These are phyloP conservation scores for Kregervanrija fluxuum DNA, from an alignment of 805 yeast genomes.

Conservation along the genomic window DNA sequence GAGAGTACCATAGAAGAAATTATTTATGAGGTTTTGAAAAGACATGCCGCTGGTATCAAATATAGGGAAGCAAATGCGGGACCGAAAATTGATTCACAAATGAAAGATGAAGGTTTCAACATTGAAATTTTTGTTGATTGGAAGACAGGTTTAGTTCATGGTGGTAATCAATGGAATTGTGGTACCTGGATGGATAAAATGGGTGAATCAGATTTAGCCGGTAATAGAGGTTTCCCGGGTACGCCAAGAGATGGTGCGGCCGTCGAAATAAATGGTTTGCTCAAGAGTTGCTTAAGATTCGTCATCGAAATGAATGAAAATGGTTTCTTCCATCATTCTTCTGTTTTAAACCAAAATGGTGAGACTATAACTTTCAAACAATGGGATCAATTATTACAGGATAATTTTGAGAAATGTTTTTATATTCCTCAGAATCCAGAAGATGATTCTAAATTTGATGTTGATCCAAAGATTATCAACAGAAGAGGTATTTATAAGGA, in stretches of 20 bases:
- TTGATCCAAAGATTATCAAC: slow-evolving; percentile 63
- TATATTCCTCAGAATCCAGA: slow-evolving; percentile 62
- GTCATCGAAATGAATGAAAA: slow-evolving; percentile 49
- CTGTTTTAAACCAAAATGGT: slow-evolving; percentile 57
- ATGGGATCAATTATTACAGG: slow-evolving; percentile 68
- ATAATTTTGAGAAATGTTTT: slow-evolving; percentile 72
- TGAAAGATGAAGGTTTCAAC: slow-evolving; percentile 89
- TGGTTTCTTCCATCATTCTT: slow-evolving; percentile 50
- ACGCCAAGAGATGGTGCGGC: slow-evolving; percentile 98
- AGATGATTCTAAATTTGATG: slow-evolving; percentile 53
- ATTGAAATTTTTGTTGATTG: slow-evolving; percentile 78
- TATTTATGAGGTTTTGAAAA: slow-evolving; percentile 70
- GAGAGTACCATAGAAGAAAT: slow-evolving; percentile 67
- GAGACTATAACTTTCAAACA: slow-evolving; percentile 44
- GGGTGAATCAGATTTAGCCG: slow-evolving; percentile 89
- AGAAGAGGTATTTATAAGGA: slow-evolving; percentile 95
- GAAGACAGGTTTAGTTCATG: slow-evolving; percentile 80
- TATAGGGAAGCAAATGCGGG: slow-evolving; percentile 97
- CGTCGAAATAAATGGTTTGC: slow-evolving; percentile 79
- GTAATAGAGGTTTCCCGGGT: slow-evolving; percentile 88
- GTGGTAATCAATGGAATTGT: slow-evolving; percentile 89
- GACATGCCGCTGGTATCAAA: slow-evolving; percentile 84
- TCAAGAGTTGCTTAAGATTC: slow-evolving; percentile 80
- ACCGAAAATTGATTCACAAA: slow-evolving; percentile 76
- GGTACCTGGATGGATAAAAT: slow-evolving; percentile 99